phyloP scores from a whole-genome alignment of 2,329 filamentous ascomycete genomes.

The Cladophialophora psammophila region DNA sequence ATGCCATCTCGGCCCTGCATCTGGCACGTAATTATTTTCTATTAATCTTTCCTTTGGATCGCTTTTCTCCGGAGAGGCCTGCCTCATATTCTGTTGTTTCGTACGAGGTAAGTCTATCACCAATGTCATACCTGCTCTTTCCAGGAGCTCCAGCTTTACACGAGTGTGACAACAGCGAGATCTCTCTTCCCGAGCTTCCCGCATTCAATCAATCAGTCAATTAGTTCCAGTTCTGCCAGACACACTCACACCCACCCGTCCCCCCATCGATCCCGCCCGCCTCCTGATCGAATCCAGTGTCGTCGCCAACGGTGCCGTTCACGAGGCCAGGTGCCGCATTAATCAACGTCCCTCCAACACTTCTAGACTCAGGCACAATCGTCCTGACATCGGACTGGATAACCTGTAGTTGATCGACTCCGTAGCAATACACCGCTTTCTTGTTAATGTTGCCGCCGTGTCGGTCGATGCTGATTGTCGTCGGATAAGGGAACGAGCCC shows the following conservation, averaged over 20 bases:
- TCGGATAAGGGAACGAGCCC: conserved; percentile 67
- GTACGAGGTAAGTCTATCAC: too few relatives aligned
- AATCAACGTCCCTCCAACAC: conserved; percentile 59
- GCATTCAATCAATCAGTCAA: not conserved
- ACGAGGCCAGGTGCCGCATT: conserved; percentile 59
- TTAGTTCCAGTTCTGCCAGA: conserved; percentile 62
- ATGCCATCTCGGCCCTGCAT: too few relatives aligned
- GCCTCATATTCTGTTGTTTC: too few relatives aligned
- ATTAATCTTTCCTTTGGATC: too few relatives aligned
- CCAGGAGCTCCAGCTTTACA: too few relatives aligned
- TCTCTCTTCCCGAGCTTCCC: not conserved
- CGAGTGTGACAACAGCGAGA: too few relatives aligned
- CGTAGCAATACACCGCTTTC: conserved; percentile 69
- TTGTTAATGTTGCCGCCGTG: conserved; percentile 62
- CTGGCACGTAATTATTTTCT: too few relatives aligned
- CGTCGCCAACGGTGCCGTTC: conserved; percentile 36
- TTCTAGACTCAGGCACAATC: conserved; percentile 61
- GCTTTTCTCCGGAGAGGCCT: too few relatives aligned
- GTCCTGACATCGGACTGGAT: conserved; percentile 55
- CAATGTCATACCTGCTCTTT: too few relatives aligned
- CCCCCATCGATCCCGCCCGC: conserved; percentile 65
- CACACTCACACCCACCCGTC: conserved; percentile 65
- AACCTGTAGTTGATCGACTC: conserved; percentile 57
- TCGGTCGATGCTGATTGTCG: conserved; percentile 66
- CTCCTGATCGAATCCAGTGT: conserved; percentile 39